phyloP scores from a whole-genome alignment of 1,284 basidiomycete species.

The Ustilago vetiveriae region DNA sequence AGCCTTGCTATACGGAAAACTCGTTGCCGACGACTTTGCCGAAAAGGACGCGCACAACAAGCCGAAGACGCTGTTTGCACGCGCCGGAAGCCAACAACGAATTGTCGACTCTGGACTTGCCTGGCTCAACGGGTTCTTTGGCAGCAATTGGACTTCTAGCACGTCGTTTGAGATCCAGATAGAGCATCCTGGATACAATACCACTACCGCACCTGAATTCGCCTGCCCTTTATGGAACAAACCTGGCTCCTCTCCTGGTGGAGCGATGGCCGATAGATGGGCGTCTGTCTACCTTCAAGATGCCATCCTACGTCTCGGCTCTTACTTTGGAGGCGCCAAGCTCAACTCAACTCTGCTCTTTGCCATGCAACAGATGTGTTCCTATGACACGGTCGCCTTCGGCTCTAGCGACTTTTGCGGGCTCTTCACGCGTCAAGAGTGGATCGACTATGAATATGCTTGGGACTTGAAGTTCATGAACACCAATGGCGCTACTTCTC shows the following conservation, averaged over 20 bases:
- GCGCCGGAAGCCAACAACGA: conserved; percentile 63
- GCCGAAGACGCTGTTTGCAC: conserved; percentile 54
- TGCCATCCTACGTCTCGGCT: conserved; percentile 55
- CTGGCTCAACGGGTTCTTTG: conserved; percentile 56
- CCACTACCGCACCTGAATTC: conserved; percentile 63
- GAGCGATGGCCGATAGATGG: conserved; percentile 45
- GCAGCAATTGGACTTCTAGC: conserved; percentile 32
- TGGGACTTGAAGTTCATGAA: conserved; percentile 69
- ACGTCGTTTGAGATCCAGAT: conserved; percentile 63
- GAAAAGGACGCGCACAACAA: conserved; percentile 19
- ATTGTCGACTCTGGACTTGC: conserved; percentile 62
- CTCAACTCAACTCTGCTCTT: conserved; percentile 46
- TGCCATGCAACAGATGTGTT: conserved; percentile 63
- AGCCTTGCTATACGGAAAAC: conserved; percentile 50
- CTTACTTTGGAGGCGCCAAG: conserved; percentile 37
- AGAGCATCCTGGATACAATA: conserved; percentile 59
- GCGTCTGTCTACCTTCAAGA: conserved; percentile 56
- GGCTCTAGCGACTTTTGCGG: conserved; percentile 89
- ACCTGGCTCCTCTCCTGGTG: conserved; percentile 21
- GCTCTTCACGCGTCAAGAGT: conserved; percentile 87
- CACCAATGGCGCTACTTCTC: conserved; percentile 80
- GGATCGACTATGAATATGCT: conserved; percentile 85
- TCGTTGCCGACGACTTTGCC: conserved; percentile 28
- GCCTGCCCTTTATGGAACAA: conserved; percentile 44
- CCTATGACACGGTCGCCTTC: conserved; percentile 78